These are phyloP conservation scores for Suillus decipiens DNA, from an alignment of 768 basidiomycete species.

Conservation along the genomic window DNA sequence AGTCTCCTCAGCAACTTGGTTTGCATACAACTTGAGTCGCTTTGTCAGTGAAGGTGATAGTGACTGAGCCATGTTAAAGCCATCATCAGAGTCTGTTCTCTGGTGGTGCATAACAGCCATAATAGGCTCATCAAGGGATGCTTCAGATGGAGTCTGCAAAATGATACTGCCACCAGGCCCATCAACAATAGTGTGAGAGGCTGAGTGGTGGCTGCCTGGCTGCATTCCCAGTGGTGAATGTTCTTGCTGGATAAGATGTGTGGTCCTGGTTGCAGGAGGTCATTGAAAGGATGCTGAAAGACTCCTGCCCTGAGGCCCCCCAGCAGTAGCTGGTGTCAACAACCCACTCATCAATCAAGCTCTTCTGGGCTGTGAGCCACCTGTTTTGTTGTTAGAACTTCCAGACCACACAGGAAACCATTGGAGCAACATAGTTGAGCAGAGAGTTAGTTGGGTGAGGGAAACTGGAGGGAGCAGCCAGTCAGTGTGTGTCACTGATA, in stretches of 20 bases:
- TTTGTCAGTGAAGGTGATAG: not conserved
- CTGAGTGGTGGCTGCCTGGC: not conserved
- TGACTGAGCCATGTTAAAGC: not conserved
- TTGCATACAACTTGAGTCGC: not conserved
- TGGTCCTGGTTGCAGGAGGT: not conserved
- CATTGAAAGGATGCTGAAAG: not conserved
- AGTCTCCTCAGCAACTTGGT: not conserved
- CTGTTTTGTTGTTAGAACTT: not conserved
- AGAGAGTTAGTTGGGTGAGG: not conserved
- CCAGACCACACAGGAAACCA: not conserved
- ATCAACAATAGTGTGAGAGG: not conserved
- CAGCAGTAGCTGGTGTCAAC: not conserved
- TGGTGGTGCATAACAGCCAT: not conserved
- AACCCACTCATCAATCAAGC: not conserved
- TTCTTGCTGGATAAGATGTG: not conserved
- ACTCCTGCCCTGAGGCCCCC: not conserved
- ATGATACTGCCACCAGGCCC: not conserved
- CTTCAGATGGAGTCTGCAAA: not conserved
- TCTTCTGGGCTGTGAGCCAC: not conserved
- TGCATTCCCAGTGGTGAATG: not conserved
- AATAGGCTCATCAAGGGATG: not conserved
- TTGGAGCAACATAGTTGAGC: not conserved
- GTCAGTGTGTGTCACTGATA: too few relatives aligned
- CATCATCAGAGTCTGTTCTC: not conserved
- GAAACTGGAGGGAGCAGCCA: too few relatives aligned